phyloP scores from a whole-genome alignment of 2,329 filamentous ascomycete species.

The Tolypocladium sp. region DNA sequence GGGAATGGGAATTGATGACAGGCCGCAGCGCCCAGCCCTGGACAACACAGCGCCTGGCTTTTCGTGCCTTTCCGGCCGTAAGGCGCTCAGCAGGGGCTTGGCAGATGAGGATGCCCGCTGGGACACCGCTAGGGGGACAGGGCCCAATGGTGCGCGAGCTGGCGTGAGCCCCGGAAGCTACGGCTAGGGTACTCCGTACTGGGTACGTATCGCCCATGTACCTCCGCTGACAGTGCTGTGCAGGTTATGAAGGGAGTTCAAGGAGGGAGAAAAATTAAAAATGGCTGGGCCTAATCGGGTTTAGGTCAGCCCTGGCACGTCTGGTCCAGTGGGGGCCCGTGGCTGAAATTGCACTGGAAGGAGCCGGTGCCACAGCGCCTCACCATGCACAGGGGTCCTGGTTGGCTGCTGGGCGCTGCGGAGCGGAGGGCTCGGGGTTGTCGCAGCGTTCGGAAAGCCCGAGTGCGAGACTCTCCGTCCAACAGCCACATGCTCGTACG shows the following conservation, averaged over 20 bases:
- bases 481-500: too few species aligned
- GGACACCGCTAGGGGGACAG: neutral
- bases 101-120: neutral
- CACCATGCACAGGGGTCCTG: neutral
- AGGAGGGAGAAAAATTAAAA: neutral
- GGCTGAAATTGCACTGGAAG: neutral
- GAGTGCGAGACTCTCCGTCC: neutral
- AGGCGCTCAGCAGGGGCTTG: neutral
- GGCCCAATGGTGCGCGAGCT: neutral
- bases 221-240: neutral
- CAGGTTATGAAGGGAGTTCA: neutral
- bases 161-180: neutral
- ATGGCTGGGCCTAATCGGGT: neutral
- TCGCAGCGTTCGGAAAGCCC: neutral
- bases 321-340: neutral
- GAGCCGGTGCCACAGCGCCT: neutral
- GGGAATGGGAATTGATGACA: constrained; percentile 2
- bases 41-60: neutral
- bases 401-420: neutral
- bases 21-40: neutral
- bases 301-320: neutral
- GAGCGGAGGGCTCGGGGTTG: neutral
- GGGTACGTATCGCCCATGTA: neutral
- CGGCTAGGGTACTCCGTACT: neutral
- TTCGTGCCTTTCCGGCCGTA: neutral